These are phyloP conservation scores for Leucosporidium scottii DNA, from an alignment of 768 basidiomycete genomes.

Conservation along the genomic window DNA sequence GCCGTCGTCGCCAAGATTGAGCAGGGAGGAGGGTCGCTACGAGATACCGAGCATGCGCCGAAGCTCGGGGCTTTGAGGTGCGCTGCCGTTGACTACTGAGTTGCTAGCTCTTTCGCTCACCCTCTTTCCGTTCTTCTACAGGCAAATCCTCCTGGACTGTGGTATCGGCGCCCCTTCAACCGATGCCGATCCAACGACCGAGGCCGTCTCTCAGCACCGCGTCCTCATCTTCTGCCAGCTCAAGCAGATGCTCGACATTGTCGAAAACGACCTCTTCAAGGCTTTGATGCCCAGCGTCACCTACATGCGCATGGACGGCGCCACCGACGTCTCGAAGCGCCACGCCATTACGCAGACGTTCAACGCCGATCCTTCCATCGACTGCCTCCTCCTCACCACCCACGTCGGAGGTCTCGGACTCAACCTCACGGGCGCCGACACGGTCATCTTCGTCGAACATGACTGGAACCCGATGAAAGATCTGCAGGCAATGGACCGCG, in stretches of 20 bases:
- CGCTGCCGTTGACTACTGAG: constrained; percentile 34
- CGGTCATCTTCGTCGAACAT: constrained; percentile 98
- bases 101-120: not conserved
- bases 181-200: constrained; percentile 51
- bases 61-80: constrained; percentile 87
- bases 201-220: constrained; percentile 83
- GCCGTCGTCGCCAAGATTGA: constrained; percentile 49
- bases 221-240: constrained; percentile 99
- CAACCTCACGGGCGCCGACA: constrained; percentile 91
- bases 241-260: constrained; percentile 98
- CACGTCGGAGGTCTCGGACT: constrained; percentile 94
- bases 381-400: constrained; percentile 88
- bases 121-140: constrained; percentile 41
- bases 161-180: constrained; percentile 66
- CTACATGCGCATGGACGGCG: constrained; percentile 95
- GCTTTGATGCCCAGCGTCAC: constrained; percentile 88
- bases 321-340: constrained; percentile 84
- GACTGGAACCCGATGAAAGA: constrained; percentile 99
- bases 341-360: constrained; percentile 97
- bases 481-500: constrained; percentile 97
- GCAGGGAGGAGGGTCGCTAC: constrained; percentile 42
- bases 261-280: constrained; percentile 88
- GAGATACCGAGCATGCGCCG: constrained; percentile 84
- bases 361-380: constrained; percentile 94
- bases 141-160: constrained; percentile 88